Conservation (phyloP, 129 eudicot species). For the Ambrosia trifida region DNA sequence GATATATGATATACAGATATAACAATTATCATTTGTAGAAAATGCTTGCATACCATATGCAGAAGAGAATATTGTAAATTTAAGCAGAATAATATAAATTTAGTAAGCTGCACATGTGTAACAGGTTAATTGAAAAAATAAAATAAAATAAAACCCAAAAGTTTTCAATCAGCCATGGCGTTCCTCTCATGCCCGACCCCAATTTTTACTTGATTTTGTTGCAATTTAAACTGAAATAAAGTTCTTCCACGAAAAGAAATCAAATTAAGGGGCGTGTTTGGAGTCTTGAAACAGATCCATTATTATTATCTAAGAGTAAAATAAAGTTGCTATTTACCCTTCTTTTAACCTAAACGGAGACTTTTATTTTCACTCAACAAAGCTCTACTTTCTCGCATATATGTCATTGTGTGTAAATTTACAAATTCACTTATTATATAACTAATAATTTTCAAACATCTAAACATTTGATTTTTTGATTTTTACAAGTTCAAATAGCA, state of each 20-base stretch:
- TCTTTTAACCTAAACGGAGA: conserved; percentile 2
- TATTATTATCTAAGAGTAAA: neutral
- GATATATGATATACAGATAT: neutral
- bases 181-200: neutral
- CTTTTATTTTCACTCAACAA: neutral
- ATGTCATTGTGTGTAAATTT: neutral
- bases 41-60: neutral
- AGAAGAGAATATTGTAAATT: neutral
- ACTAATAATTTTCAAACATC: too few species aligned
- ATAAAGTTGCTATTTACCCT: neutral
- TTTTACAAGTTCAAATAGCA: neutral
- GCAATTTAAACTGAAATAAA: neutral
- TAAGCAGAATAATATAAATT: neutral
- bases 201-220: neutral
- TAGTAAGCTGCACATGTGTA: neutral
- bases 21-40: neutral
- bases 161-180: neutral
- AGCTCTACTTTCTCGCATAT: neutral
- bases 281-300: neutral
- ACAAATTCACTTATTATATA: neutral
- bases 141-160: too few species aligned
- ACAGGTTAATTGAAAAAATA: conserved; percentile 2
- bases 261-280: neutral
- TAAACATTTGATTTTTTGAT: neutral
- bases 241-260: conserved; percentile 7